Base-by-base conservation (phyloP, 2,329 filamentous ascomycete species). In the Fusarium euwallaceae region DNA sequence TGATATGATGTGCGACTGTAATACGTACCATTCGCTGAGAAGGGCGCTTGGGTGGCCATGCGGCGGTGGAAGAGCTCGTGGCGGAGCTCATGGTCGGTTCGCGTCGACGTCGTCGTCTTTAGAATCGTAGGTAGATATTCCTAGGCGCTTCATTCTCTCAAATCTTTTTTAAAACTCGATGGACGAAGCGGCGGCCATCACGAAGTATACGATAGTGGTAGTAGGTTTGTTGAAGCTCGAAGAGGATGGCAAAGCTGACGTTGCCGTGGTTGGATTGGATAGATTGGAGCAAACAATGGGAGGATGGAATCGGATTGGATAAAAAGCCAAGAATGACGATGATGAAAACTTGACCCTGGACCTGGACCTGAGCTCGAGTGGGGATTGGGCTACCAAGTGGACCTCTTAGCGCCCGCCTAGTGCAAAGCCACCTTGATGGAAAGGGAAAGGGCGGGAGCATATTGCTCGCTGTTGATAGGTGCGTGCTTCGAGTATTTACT, bases 1-100 rank as follows among this genome's bases (percentile, higher is more conserved):
- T 22, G 24, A 16, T 27, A 34, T 59, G 64, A 22, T n/a, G 16
- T 27, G 34, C 4, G 22, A 43, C 24, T 34, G n/a, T 41, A 36
- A 29, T 70, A 79, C 85, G 69, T 78, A 88, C 87, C 76, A 80
- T 87, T 79, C 87, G 82, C 79, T 86, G 86, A 29, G 85, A 87
- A 24, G 83, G 83, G 66, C 86, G 82, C 62, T 79, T 81, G 55
- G 85, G 84, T 67, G 84, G 84, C 85, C 84, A 86, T 64, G 75
- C 81, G 76, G 74, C 66, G 55, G 73, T 78, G 56, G 82, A 78
- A 48, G 82, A 76, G 69, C 73, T 72, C 66, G 78, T 76, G 69
- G 77, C 77, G 55, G 82, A 78, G 81, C 80, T 83, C 84, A 83
- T 85, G 68, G 69, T 86, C 86, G 73, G 77, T 88, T 88, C 4